A percentile compares a stretch with the other conserved stretches of the same genome.
phyloP scores from a whole-genome alignment of 2,329 filamentous ascomycete genomes.

The Penicillium sp. region DNA sequence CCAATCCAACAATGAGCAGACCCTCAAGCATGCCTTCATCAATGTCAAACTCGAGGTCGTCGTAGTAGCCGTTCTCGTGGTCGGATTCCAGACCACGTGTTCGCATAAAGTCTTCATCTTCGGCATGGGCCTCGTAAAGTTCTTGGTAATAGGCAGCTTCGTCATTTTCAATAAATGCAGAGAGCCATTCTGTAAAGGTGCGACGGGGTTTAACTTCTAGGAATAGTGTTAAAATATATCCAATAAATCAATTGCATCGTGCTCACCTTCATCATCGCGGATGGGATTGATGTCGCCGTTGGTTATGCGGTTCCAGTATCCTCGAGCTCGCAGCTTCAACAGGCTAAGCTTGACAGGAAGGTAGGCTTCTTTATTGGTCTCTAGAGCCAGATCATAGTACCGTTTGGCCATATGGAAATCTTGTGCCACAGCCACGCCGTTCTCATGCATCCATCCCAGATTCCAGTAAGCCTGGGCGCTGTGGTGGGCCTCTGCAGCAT shows the following conservation, averaged over 20 bases:
- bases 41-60: conserved; percentile 62
- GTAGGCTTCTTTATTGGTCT: conserved; percentile 91
- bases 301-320: conserved; percentile 92
- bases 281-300: conserved; percentile 91
- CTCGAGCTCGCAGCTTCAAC: conserved; percentile 78
- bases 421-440: conserved; percentile 86
- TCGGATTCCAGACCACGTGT: conserved; percentile 28
- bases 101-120: conserved; percentile 33
- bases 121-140: conserved; percentile 42
- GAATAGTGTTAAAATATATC: conserved; percentile 20
- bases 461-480: conserved; percentile 97
- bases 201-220: conserved; percentile 69
- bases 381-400: conserved; percentile 89
- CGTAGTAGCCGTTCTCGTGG: conserved; percentile 54
- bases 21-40: conserved; percentile 83
- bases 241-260: background rate
- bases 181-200: conserved; percentile 82
- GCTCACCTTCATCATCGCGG: conserved; percentile 78
- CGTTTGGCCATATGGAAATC: conserved; percentile 97
- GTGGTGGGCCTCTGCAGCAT: conserved; percentile 85
- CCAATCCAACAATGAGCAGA: conserved; percentile 76
- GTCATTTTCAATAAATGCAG: conserved; percentile 76
- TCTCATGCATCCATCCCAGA: conserved; percentile 99
- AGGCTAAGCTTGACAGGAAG: conserved; percentile 87
- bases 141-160: conserved; percentile 66